Conservation (phyloP, 495 filamentous ascomycete genomes). For the Hyaloscypha hepaticicola region DNA sequence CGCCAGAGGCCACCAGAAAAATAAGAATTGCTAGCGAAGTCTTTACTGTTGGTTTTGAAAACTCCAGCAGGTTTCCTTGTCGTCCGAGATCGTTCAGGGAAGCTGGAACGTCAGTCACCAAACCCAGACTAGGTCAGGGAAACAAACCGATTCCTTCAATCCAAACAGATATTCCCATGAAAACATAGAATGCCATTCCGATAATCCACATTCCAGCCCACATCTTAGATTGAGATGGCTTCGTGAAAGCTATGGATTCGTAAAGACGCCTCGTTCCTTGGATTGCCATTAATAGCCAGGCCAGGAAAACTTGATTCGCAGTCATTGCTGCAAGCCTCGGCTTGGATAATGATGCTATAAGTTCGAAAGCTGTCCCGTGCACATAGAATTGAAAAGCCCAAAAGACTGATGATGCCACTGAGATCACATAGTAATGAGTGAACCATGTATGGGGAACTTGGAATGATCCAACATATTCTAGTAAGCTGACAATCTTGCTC, state of each 20-base stretch:
- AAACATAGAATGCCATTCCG: conserved; percentile 79
- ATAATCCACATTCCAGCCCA: conserved; percentile 74
- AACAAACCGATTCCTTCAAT: conserved; percentile 75
- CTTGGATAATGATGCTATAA: conserved; percentile 40
- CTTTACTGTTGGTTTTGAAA: conserved; percentile 46
- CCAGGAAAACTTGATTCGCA: conserved; percentile 62
- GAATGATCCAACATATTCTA: conserved; percentile 19
- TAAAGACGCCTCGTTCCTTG: conserved; percentile 75
- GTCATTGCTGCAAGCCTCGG: conserved; percentile 49
- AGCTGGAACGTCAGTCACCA: conserved; percentile 16
- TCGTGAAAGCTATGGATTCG: conserved; percentile 64
- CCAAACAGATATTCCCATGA: conserved; percentile 74
- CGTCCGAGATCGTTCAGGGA: conserved; percentile 1
- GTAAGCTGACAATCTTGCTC: neutral
- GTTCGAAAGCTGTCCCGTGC: conserved; percentile 50
- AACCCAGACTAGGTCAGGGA: neutral
- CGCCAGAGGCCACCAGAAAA: conserved; percentile 71
- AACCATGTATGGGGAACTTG: conserved; percentile 87
- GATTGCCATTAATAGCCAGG: conserved; percentile 67
- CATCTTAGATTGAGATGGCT: conserved; percentile 68
- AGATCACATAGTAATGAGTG: conserved; percentile 78
- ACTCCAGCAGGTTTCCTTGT: conserved; percentile 27
- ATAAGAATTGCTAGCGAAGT: conserved; percentile 59
- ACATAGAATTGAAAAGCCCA: conserved; percentile 70
- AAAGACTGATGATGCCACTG: conserved; percentile 67